Evolutionary conservation across 306 rosid species (phyloP), one percentile per base, ranked within the genome.

Genomic region (Rubus parviflorus): DNA sequence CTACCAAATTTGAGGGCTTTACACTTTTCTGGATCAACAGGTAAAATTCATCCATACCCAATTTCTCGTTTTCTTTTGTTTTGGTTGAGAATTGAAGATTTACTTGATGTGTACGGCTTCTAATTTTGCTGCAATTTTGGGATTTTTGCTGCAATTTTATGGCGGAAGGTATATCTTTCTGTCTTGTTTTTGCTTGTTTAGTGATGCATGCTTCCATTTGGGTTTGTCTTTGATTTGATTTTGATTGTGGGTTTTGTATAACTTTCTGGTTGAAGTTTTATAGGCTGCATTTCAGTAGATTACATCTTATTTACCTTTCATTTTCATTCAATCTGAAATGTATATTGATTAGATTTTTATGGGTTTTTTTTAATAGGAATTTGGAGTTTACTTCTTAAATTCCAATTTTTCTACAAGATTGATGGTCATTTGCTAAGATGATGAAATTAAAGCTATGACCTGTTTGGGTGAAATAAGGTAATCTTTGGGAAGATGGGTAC

Each of bases 1-100:
- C 81, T 15, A 1, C 67, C 42, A 43, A 14, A 4, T 69, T 41
- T 8, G 9, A 9, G 63, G 53, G 43, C 42, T 40, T 74, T 38
- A 15, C 84, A 75, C 23, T 45, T 72, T 20, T 23, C 56, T 71
- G 68, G 49, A 63, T 6, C 67, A 12, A 45, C 66, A 30, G 72
- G 78, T 70, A 71, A 56, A 40, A 47, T 11, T 25, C 62, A 19
- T 11, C 3, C 46, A 5, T 74, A 6, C 23, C 49, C 52, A 7
- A 30, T 61, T 41, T 57, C 11, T 63, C n/a, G 12, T 30, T 12
- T 45, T 2, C 6, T 1, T 43, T 19, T 30, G 0, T 63, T 16
- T 42, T 17, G 22, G 6, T 17, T 42, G 30, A 25, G n/a, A 35
- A 70, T 16, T 22, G 53, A 16, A 17, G 51, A 51, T 38, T 22